Conservation (phyloP, 1,284 basidiomycete genomes). For the Heterobasidion annosum region DNA sequence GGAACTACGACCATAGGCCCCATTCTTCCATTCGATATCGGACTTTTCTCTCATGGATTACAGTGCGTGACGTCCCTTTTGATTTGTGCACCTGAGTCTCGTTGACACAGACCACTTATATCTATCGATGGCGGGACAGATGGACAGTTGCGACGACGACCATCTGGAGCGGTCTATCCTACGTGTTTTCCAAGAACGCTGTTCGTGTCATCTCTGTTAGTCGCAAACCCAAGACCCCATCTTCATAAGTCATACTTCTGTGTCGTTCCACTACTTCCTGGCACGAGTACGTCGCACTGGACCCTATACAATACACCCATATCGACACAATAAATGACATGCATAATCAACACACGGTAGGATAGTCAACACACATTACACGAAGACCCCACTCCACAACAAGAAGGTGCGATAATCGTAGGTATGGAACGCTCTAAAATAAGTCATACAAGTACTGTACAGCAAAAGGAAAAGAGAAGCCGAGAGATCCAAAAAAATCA, state of each 20-base stretch:
- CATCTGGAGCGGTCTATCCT: slow-evolving; percentile 87
- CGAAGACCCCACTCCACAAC: background rate
- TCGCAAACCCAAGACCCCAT: background rate
- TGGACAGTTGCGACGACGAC: slow-evolving; percentile 85
- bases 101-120: background rate
- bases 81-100: background rate
- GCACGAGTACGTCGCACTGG: too few species aligned
- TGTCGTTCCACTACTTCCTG: too few species aligned
- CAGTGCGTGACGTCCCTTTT: slow-evolving; percentile 41
- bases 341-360: background rate
- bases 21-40: slow-evolving; percentile 52
- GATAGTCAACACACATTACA: background rate
- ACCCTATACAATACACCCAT: background rate
- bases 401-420: background rate
- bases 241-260: too few species aligned
- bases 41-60: slow-evolving; percentile 44
- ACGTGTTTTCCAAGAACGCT: slow-evolving; percentile 69
- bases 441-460: background rate
- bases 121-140: slow-evolving; percentile 29
- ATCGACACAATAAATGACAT: background rate
- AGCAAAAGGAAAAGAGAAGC: too few species aligned
- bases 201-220: slow-evolving; percentile 23
- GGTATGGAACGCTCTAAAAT: background rate
- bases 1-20: slow-evolving; percentile 82
- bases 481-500: background rate